phyloP scores from a whole-genome alignment of 2,329 filamentous ascomycete species.

The Fusarium multiceps region DNA sequence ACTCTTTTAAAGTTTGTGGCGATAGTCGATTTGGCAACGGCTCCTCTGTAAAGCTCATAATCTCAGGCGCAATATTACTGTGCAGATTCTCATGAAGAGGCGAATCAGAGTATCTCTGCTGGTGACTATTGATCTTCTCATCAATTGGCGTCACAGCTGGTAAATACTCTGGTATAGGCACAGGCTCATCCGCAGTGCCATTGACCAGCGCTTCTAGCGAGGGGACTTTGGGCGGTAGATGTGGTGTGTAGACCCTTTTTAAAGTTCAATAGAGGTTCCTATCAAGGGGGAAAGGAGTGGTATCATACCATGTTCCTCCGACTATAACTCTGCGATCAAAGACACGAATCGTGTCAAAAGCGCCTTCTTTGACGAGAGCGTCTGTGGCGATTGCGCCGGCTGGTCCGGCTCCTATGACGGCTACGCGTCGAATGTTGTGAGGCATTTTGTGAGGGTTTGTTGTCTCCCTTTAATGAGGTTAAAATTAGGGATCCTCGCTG shows the following conservation, averaged over 20 bases:
- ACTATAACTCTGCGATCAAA: conserved; percentile 24
- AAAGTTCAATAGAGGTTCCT: not conserved
- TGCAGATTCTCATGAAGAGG: conserved; percentile 17
- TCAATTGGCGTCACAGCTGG: conserved; percentile 34
- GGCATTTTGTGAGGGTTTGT: not conserved
- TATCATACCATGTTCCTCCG: conserved; percentile 24
- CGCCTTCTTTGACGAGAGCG: conserved; percentile 28
- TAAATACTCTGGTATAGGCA: conserved; percentile 22
- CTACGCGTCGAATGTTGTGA: not conserved
- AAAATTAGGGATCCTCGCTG: not conserved
- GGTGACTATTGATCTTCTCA: conserved; percentile 32
- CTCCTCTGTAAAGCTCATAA: conserved; percentile 31
- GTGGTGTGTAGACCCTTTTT: conserved; percentile 17
- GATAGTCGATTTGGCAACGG: conserved; percentile 15
- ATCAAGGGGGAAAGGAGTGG: not conserved
- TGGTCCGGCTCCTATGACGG: conserved; percentile 33
- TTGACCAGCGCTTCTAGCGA: conserved; percentile 11
- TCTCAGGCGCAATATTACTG: conserved; percentile 24
- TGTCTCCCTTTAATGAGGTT: not conserved
- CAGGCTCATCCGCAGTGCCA: conserved; percentile 21
- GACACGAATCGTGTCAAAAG: conserved; percentile 23
- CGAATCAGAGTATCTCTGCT: conserved; percentile 34
- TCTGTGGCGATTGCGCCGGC: conserved; percentile 34
- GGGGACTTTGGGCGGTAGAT: conserved; percentile 14
- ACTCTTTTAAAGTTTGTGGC: conserved; percentile 5